These are phyloP conservation scores for Ammopiptanthus mongolicus DNA, from an alignment of 306 rosid genomes.

Conservation along the genomic window DNA sequence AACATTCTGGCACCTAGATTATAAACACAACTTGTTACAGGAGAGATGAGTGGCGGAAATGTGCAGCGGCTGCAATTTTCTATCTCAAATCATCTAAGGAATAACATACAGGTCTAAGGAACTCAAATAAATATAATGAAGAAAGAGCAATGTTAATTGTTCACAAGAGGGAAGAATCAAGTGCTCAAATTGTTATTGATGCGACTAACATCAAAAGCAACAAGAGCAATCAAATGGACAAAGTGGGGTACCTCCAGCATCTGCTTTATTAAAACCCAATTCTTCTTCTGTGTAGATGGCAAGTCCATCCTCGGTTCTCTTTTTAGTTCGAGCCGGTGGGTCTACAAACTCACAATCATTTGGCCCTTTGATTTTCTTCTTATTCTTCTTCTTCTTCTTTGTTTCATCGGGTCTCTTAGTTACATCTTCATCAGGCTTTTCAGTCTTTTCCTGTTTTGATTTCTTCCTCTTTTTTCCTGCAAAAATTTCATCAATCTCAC, in stretches of 20 bases:
- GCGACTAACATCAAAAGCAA: constrained; percentile 50
- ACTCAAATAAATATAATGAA: not conserved
- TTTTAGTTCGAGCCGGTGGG: constrained; percentile 35
- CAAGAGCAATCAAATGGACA: constrained; percentile 90
- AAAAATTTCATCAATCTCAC: constrained; percentile 74
- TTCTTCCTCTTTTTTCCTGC: constrained; percentile 61
- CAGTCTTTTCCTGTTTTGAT: not conserved
- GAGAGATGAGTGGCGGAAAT: not conserved
- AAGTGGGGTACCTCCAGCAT: constrained; percentile 68
- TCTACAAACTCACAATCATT: constrained; percentile 31
- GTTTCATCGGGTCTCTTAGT: constrained; percentile 25
- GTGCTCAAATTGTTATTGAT: not conserved
- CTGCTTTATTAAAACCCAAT: constrained; percentile 46
- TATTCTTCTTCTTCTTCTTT: constrained; percentile 34
- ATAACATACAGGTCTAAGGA: not conserved
- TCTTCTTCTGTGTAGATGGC: constrained; percentile 63
- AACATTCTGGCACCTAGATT: not conserved
- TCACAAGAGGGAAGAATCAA: not conserved
- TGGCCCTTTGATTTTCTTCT: constrained; percentile 12
- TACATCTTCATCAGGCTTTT: constrained; percentile 8
- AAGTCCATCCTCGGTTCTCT: constrained; percentile 57
- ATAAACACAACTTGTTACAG: constrained; percentile 10
- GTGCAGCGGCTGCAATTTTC: not conserved
- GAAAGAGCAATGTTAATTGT: not conserved
- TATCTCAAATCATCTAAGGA: not conserved